Percentiles rank a stretch among this genome's conserved stretches.
These are phyloP conservation scores for Penicillium silybi DNA, from an alignment of 495 filamentous ascomycete species.

Conservation along the genomic window DNA sequence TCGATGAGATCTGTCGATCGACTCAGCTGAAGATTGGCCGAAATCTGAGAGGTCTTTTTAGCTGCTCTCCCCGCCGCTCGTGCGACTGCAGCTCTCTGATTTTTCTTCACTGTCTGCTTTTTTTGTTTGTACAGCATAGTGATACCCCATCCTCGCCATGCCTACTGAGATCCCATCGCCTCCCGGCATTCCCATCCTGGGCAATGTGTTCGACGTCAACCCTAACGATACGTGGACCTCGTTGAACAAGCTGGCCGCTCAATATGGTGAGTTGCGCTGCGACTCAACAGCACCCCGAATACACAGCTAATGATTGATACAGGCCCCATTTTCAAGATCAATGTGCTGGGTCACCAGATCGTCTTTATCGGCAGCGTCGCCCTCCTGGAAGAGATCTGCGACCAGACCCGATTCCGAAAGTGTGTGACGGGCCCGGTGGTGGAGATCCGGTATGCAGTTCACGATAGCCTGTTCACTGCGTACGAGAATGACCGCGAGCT, in stretches of 20 bases:
- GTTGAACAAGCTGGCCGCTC: conserved; percentile 57
- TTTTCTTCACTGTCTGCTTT: neutral
- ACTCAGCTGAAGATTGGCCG: conserved; percentile 17
- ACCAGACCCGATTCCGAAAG: conserved; percentile 69
- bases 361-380: conserved; percentile 52
- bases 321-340: conserved; percentile 71
- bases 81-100: neutral
- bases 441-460: conserved; percentile 59
- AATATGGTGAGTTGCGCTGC: conserved; percentile 47
- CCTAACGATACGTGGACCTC: conserved; percentile 58
- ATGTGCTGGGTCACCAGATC: conserved; percentile 45
- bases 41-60: conserved; percentile 14
- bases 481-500: conserved; percentile 55
- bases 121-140: neutral
- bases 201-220: conserved; percentile 64
- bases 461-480: conserved; percentile 73
- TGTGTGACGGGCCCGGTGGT: conserved; percentile 51
- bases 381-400: conserved; percentile 66
- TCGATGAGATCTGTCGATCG: conserved; percentile 24
- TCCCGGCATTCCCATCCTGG: conserved; percentile 56
- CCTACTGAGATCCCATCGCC: conserved; percentile 19
- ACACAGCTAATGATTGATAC: conserved; percentile 2
- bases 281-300: conserved; percentile 4
- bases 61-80: conserved; percentile 8
- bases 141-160: conserved; percentile 5